Conservation (phyloP, 345 rosid genomes). For the Gynandropsis gynandra region DNA sequence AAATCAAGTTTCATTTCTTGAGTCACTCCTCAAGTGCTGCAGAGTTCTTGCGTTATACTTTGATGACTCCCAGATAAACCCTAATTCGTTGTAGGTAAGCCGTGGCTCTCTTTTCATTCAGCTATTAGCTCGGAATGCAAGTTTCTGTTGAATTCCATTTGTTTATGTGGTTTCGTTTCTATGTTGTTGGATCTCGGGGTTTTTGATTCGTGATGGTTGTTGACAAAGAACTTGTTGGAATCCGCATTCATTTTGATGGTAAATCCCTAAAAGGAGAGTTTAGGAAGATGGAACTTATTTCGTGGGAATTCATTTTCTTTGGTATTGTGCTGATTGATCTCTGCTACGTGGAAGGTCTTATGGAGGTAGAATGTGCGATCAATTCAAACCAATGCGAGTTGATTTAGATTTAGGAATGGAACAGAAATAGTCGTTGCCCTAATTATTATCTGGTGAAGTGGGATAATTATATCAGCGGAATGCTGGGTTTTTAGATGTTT, state of each 20-base stretch:
- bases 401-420: too few relatives aligned
- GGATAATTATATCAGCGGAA: neutral
- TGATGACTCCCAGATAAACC: conserved; percentile 14
- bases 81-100: conserved; percentile 22
- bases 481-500: neutral
- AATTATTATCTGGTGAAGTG: neutral
- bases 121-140: conserved; percentile 9
- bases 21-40: conserved; percentile 16
- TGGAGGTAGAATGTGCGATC: too few relatives aligned
- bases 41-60: conserved; percentile 11
- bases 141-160: conserved; percentile 14
- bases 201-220: conserved; percentile 12
- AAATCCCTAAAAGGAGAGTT: neutral
- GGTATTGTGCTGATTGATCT: neutral
- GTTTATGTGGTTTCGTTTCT: conserved; percentile 4
- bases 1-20: neutral
- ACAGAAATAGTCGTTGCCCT: neutral
- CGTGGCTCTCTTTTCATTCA: conserved; percentile 12
- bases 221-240: neutral
- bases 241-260: conserved; percentile 10
- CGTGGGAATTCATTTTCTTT: neutral
- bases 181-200: conserved; percentile 26
- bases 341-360: conserved; percentile 4
- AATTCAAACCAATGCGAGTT: too few relatives aligned
- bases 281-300: neutral